phyloP scores from a whole-genome alignment of 768 basidiomycete genomes.

The Leucocoprinus leucothites region DNA sequence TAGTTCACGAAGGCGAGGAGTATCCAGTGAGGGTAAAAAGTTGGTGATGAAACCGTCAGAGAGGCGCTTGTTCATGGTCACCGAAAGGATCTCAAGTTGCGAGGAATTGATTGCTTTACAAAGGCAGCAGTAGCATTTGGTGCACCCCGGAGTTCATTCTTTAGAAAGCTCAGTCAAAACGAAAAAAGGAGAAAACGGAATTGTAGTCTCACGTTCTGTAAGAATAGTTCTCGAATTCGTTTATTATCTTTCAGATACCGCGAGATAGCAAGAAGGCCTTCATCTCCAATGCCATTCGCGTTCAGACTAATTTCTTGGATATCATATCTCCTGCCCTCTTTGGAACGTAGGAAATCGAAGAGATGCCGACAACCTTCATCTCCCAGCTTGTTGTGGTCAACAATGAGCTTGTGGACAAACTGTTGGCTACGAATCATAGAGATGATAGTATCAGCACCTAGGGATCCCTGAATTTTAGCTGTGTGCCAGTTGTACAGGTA shows the following conservation, averaged over 20 bases:
- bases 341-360: slow-evolving; percentile 52
- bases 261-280: slow-evolving; percentile 49
- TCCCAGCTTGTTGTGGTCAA: slow-evolving; percentile 54
- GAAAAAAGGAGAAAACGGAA: too few species aligned
- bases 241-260: slow-evolving; percentile 46
- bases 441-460: slow-evolving; percentile 53
- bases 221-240: slow-evolving; percentile 44
- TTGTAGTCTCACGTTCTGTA: slow-evolving; percentile 57
- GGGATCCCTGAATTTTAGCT: neutral
- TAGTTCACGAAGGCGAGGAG: slow-evolving; percentile 49
- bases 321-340: slow-evolving; percentile 38
- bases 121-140: slow-evolving; percentile 35
- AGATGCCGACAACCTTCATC: slow-evolving; percentile 55
- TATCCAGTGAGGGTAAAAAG: slow-evolving; percentile 50
- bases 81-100: slow-evolving; percentile 42
- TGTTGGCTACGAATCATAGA: slow-evolving; percentile 41
- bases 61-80: slow-evolving; percentile 48
- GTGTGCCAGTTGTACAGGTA: neutral
- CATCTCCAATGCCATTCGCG: slow-evolving; percentile 51
- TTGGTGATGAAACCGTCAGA: slow-evolving; percentile 45
- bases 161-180: neutral
- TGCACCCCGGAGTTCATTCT: slow-evolving; percentile 30
- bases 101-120: slow-evolving; percentile 54
- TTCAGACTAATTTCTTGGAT: slow-evolving; percentile 59
- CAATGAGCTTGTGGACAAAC: slow-evolving; percentile 48